Conservation (phyloP, 2,329 filamentous ascomycete genomes). For the Salinomyces thailandicus region DNA sequence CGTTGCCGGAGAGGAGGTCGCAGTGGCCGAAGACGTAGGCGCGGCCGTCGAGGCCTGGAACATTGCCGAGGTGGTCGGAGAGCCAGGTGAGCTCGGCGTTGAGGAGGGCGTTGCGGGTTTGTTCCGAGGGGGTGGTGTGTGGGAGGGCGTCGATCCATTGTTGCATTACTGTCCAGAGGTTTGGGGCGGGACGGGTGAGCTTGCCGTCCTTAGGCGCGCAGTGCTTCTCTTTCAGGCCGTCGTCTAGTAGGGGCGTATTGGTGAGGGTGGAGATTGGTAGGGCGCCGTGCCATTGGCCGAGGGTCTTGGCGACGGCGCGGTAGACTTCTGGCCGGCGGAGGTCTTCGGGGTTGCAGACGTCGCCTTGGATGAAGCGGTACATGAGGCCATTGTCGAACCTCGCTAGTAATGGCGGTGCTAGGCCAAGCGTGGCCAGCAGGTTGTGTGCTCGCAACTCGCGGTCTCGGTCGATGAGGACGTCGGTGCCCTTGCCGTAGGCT, state of each 20-base stretch:
- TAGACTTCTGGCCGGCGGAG: conserved; percentile 66
- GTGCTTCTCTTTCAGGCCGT: conserved; percentile 13
- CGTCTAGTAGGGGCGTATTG: conserved; percentile 24
- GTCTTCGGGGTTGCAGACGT: conserved; percentile 69
- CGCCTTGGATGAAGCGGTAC: conserved; percentile 80
- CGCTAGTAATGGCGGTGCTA: conserved; percentile 79
- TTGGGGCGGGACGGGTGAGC: conserved; percentile 62
- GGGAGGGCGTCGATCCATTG: conserved; percentile 90
- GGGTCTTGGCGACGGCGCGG: conserved; percentile 67
- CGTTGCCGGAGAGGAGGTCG: conserved; percentile 90
- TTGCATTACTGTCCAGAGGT: conserved; percentile 90
- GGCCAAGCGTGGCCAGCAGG: conserved; percentile 67
- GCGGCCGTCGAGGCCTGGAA: conserved; percentile 63
- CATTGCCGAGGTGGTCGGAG: conserved; percentile 60
- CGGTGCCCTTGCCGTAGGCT: conserved; percentile 89
- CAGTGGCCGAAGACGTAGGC: conserved; percentile 89
- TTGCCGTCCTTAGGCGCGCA: conserved; percentile 16
- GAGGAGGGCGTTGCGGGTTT: conserved; percentile 54
- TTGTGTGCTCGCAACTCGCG: conserved; percentile 60
- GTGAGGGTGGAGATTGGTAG: conserved; percentile 46
- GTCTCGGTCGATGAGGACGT: conserved; percentile 90
- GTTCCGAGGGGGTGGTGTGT: conserved; percentile 57
- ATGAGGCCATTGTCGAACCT: conserved; percentile 94
- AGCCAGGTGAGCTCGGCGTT: conserved; percentile 65
- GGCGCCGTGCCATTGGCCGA: conserved; percentile 87